Evolutionary conservation across 805 yeast species (phyloP).

Genomic region (Kodamaea restingae): DNA sequence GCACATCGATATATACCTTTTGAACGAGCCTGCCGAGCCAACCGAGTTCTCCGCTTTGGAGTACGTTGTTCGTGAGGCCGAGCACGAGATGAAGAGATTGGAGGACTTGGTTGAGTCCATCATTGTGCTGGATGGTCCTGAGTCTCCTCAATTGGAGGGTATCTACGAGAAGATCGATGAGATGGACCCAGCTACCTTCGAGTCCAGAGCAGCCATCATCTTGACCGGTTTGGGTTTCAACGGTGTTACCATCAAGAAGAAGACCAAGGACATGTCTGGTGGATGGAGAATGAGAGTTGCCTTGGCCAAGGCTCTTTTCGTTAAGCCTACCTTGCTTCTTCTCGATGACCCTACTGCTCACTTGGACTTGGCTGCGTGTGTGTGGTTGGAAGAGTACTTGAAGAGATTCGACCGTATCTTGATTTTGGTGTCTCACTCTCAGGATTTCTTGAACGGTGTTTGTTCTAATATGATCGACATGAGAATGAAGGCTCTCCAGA

Average conservation of each 20-base stretch:
- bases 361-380: slow-evolving; percentile 98
- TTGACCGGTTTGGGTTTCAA: slow-evolving; percentile 97
- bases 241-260: slow-evolving; percentile 78
- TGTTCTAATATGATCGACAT: slow-evolving; percentile 97
- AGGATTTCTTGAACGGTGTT: slow-evolving; percentile 98
- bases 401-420: slow-evolving; percentile 91
- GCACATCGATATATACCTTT: slow-evolving; percentile 81
- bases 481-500: slow-evolving; percentile 72
- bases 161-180: slow-evolving; percentile 93
- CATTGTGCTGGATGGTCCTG: slow-evolving; percentile 91
- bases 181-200: slow-evolving; percentile 95
- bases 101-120: slow-evolving; percentile 89
- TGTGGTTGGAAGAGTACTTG: slow-evolving; percentile 97
- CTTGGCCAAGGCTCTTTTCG: slow-evolving; percentile 94
- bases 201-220: slow-evolving; percentile 92
- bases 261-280: slow-evolving; percentile 99
- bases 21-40: slow-evolving; percentile 97
- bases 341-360: slow-evolving; percentile 99
- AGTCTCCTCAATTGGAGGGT: slow-evolving; percentile 77
- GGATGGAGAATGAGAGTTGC: slow-evolving; percentile 99
- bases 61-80: slow-evolving; percentile 96
- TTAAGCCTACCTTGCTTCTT: slow-evolving; percentile 89
- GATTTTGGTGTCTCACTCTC: slow-evolving; percentile 94
- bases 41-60: slow-evolving; percentile 88
- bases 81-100: slow-evolving; percentile 81